Conservation (phyloP, 106 monocot species). For the Gastrodia elata region DNA sequence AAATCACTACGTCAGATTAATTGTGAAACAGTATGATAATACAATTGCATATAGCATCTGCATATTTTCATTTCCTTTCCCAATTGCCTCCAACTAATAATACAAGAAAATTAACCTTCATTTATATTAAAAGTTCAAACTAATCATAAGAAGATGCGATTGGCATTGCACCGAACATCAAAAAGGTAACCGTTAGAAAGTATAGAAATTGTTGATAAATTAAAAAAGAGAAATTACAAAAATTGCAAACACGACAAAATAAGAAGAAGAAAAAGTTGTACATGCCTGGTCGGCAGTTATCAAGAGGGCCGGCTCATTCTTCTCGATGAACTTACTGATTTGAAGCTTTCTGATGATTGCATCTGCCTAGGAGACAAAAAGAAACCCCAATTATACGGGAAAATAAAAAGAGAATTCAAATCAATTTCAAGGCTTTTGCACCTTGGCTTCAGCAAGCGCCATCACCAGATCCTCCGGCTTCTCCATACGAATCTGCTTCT, state of each 20-base stretch:
- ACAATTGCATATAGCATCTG: neutral
- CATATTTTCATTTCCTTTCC: neutral
- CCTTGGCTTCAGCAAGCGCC: slow-evolving; percentile 67
- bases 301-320: slow-evolving; percentile 47
- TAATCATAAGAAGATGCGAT: neutral
- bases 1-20: neutral
- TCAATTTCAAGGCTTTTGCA: neutral
- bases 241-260: neutral
- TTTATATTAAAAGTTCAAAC: neutral
- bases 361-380: slow-evolving; percentile 42
- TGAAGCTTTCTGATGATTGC: slow-evolving; percentile 50
- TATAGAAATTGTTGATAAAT: neutral
- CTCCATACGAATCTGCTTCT: slow-evolving; percentile 52
- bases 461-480: slow-evolving; percentile 61
- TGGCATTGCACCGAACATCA: neutral
- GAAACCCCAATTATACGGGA: neutral
- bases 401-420: neutral
- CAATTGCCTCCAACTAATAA: neutral
- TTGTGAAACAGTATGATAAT: too few species aligned
- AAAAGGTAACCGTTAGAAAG: neutral
- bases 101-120: neutral
- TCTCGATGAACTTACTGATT: slow-evolving; percentile 15
- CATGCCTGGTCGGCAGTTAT: slow-evolving; percentile 79
- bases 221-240: neutral
- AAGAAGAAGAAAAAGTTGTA: neutral